Evolutionary conservation across 2,329 filamentous ascomycete species (phyloP).

Genomic region (Talaromyces sp.): DNA sequence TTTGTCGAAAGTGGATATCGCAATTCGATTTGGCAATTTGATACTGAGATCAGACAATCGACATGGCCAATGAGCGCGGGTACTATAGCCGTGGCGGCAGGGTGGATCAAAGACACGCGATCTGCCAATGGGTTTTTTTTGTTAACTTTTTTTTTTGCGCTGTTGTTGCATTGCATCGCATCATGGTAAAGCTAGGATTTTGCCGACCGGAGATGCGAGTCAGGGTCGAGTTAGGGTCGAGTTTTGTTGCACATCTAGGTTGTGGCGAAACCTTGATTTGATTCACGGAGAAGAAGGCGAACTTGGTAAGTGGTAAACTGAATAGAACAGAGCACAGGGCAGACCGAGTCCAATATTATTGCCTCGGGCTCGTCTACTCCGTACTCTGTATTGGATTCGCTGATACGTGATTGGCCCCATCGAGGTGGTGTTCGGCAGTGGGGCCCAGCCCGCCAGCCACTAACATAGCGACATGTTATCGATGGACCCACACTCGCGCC

Average conservation of each 20-base stretch:
- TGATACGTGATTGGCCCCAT: neutral
- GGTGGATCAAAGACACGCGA: neutral
- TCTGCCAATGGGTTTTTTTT: neutral
- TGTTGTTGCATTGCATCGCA: neutral
- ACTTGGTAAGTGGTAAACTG: too few species aligned
- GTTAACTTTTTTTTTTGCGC: too few species aligned
- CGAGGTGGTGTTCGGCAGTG: neutral
- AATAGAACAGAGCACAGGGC: too few species aligned
- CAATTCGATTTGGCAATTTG: neutral
- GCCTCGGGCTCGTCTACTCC: too few species aligned
- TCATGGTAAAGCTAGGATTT: too few species aligned
- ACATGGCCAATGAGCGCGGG: neutral
- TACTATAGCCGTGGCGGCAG: neutral
- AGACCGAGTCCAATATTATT: too few species aligned
- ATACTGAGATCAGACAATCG: neutral
- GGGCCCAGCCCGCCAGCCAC: neutral
- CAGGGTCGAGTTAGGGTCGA: too few species aligned
- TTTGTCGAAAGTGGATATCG: neutral
- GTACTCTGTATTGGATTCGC: too few species aligned
- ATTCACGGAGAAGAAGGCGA: too few species aligned
- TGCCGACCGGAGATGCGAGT: too few species aligned
- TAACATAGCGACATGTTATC: neutral
- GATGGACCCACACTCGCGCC: neutral
- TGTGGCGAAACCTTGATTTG: too few species aligned
- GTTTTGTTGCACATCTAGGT: too few species aligned